Percentiles rank a stretch among this genome's conserved stretches.
phyloP scores from a whole-genome alignment of 2,329 filamentous ascomycete species.

The Magnaporthiopsis poae region DNA sequence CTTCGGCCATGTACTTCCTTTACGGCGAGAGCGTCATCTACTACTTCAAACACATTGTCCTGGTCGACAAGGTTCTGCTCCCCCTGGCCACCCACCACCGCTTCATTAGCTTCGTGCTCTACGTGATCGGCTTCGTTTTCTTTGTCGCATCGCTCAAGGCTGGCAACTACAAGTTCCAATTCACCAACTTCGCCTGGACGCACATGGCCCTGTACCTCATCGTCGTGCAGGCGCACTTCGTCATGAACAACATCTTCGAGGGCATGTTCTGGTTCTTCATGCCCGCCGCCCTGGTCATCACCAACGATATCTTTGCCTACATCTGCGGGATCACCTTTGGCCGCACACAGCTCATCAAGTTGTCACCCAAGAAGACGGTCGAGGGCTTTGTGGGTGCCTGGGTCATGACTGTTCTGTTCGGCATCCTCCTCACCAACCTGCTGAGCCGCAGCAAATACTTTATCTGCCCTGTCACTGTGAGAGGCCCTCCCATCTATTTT shows the following conservation, averaged over 20 bases:
- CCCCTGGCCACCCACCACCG: constrained; percentile 93
- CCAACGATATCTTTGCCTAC: constrained; percentile 97
- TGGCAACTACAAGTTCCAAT: constrained; percentile 95
- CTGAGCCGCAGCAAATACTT: constrained; percentile 92
- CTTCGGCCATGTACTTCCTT: constrained; percentile 98
- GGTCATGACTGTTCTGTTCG: constrained; percentile 87
- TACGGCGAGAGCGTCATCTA: constrained; percentile 99
- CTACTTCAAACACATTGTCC: constrained; percentile 97
- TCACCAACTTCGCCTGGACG: constrained; percentile 98
- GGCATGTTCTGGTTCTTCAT: constrained; percentile 99
- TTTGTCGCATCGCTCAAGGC: constrained; percentile 92
- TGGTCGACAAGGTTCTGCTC: constrained; percentile 85
- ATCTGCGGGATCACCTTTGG: constrained; percentile 96
- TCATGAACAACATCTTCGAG: constrained; percentile 99
- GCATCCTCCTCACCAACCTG: constrained; percentile 69
- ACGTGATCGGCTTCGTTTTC: constrained; percentile 96
- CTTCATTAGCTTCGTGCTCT: constrained; percentile 97
- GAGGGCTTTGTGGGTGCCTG: constrained; percentile 95
- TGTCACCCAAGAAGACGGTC: constrained; percentile 98
- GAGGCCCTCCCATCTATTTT: constrained; percentile 16
- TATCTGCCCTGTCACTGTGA: constrained; percentile 85
- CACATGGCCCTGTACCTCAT: constrained; percentile 98
- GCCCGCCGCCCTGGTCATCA: constrained; percentile 87
- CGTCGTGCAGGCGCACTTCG: constrained; percentile 94
- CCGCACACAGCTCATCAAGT: constrained; percentile 89